Conservation (phyloP, 1,284 basidiomycete species). For the Ganoderma multipileum region DNA sequence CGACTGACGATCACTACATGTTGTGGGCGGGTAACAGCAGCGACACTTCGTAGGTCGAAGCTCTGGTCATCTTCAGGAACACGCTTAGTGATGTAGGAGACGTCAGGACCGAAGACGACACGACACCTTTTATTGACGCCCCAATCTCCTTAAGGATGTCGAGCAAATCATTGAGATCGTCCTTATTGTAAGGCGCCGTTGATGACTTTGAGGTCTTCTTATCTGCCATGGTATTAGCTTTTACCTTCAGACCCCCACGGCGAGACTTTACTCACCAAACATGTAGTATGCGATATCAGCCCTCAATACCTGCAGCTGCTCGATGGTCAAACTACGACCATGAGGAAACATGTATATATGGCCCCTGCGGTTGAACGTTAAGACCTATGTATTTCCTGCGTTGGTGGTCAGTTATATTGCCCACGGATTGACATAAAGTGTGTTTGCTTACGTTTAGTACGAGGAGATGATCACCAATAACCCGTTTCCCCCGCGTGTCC, state of each 20-base stretch:
- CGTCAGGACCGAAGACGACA: not conserved
- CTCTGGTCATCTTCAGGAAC: not conserved
- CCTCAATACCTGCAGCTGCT: constrained; percentile 10
- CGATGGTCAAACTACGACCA: not conserved
- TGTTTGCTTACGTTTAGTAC: not conserved
- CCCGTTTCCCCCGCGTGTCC: not conserved
- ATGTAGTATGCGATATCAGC: constrained; percentile 12
- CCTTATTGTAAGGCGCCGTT: constrained; percentile 21
- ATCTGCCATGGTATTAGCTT: constrained; percentile 19
- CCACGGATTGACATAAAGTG: not conserved
- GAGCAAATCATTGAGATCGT: constrained; percentile 19
- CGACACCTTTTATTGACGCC: too few relatives aligned
- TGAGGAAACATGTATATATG: constrained; percentile 33
- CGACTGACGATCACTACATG: constrained; percentile 6
- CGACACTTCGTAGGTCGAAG: not conserved
- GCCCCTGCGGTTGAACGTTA: constrained; percentile 11
- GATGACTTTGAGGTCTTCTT: constrained; percentile 30
- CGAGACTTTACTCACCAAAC: constrained; percentile 18
- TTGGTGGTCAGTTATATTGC: not conserved
- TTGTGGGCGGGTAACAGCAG: not conserved
- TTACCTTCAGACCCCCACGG: not conserved
- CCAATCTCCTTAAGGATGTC: constrained; percentile 15
- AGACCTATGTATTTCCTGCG: not conserved
- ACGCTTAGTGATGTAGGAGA: not conserved
- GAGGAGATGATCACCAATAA: constrained; percentile 14